Base-by-base conservation (phyloP, 257 asterid genomes). In the Oldenlandia corymbosa region DNA sequence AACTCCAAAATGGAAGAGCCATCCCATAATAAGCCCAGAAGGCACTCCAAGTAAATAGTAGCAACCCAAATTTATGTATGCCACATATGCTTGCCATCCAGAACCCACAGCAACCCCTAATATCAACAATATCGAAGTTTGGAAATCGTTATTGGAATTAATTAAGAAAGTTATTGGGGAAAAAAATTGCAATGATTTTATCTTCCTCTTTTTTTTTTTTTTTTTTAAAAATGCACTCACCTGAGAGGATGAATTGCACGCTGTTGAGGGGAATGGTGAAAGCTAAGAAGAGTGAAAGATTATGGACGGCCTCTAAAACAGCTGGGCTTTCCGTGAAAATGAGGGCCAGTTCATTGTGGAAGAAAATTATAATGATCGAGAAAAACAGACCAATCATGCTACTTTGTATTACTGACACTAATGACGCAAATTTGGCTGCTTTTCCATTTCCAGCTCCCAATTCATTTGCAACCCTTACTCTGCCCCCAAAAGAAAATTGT, bases 391-490 rank as follows among this genome's bases (percentile, higher is more conserved):
- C 91, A 5, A 84, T 82, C 21, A n/a, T n/a, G n/a, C n/a, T n/a
- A 60, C 52, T 3, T 66, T 64, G 0, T 88, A 84, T 45, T 79
- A 71, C 52, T n/a, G 73, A 60, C 0, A 82, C 88, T 16, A 86
- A 61, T 23, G 91, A 62, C 12, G 86, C 84, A 42, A 85, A 80
- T 48, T 64, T 78, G 11, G 92, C 88, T 31, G 66, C 82, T 72
- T 73, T 82, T 14, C 86, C 92, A 12, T 82, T 82, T 13, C 88
- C 92, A 0, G 88, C 85, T 41, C 92, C 88, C 11, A 85, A 75
- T 49, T 88, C 95, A 71, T 88, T 88, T 48, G 96, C 95, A 37
- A 88, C 90, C 58, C 96, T 77, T 34, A 88, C 96, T 58, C 96
- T 88, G 78, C 58, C 32, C 39, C 9, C 9, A 34, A 9, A 34